A percentile compares a stretch with the other conserved stretches of the same genome.
phyloP scores from a whole-genome alignment of 495 filamentous ascomycete species.

The Corynascus novoguineensis region DNA sequence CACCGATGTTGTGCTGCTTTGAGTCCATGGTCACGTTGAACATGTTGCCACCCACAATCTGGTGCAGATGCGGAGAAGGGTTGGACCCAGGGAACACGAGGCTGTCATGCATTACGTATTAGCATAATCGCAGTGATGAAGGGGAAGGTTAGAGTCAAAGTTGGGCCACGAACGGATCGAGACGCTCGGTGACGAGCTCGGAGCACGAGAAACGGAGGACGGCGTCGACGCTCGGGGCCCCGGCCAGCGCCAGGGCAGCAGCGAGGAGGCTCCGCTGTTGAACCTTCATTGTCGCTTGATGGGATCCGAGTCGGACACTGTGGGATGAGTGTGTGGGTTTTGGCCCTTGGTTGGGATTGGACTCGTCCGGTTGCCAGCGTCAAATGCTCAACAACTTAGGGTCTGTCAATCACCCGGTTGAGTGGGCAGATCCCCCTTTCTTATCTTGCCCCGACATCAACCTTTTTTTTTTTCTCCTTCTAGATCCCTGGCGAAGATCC shows the following conservation, averaged over 20 bases:
- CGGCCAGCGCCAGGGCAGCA: slow-evolving; percentile 13
- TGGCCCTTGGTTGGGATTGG: not conserved
- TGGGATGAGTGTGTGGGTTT: not conserved
- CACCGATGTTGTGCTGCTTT: slow-evolving; percentile 25
- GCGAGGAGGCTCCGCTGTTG: slow-evolving; percentile 7
- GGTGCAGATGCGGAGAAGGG: slow-evolving; percentile 26
- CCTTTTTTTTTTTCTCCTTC: not conserved
- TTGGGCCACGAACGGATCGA: slow-evolving; percentile 23
- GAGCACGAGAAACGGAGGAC: slow-evolving; percentile 59
- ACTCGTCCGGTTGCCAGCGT: not conserved
- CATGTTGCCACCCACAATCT: slow-evolving; percentile 29
- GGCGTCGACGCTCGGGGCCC: slow-evolving; percentile 11
- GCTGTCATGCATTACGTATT: slow-evolving; percentile 3
- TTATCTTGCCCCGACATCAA: not conserved
- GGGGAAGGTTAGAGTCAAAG: not conserved
- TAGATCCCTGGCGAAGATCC: not conserved
- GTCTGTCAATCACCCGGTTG: not conserved
- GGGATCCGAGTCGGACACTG: not conserved
- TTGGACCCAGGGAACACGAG: slow-evolving; percentile 23
- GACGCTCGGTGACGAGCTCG: slow-evolving; percentile 23
- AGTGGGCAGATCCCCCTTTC: slow-evolving; percentile 1
- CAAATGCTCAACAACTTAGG: too few relatives aligned
- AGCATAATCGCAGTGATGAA: not conserved
- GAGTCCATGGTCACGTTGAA: slow-evolving; percentile 34
- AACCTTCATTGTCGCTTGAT: not conserved